Conservation (phyloP, 1,139 yeast genomes). For the Chernovozyma sophiae-reginae region DNA sequence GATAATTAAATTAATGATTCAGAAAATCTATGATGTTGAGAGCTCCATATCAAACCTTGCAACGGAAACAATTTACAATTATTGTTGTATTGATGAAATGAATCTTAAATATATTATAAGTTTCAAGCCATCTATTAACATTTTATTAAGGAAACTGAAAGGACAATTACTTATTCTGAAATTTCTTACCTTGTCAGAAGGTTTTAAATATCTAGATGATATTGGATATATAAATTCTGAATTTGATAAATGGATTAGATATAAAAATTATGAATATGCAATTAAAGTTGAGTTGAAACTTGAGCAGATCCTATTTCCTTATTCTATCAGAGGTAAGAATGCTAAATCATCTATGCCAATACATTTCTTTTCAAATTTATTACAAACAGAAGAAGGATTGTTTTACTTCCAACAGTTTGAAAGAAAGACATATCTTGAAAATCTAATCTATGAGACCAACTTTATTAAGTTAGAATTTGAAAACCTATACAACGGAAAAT, state of each 20-base stretch:
- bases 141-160: slow-evolving; percentile 20
- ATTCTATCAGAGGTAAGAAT: slow-evolving; percentile 7
- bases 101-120: slow-evolving; percentile 24
- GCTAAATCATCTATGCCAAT: slow-evolving; percentile 31
- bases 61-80: slow-evolving; percentile 46
- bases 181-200: slow-evolving; percentile 27
- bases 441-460: slow-evolving; percentile 21
- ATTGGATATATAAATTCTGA: slow-evolving; percentile 30
- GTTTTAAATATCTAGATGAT: slow-evolving; percentile 34
- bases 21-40: slow-evolving; percentile 67
- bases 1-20: slow-evolving; percentile 50
- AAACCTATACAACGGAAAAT: neutral
- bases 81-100: slow-evolving; percentile 43
- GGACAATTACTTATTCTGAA: slow-evolving; percentile 28
- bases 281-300: slow-evolving; percentile 21
- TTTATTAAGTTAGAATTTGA: slow-evolving; percentile 2
- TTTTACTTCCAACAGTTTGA: slow-evolving; percentile 25
- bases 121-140: slow-evolving; percentile 28
- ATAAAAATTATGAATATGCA: slow-evolving; percentile 18
- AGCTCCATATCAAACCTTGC: slow-evolving; percentile 57
- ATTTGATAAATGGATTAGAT: slow-evolving; percentile 27
- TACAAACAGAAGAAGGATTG: slow-evolving; percentile 80
- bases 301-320: slow-evolving; percentile 25
- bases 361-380: slow-evolving; percentile 76
- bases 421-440: slow-evolving; percentile 24